A percentile compares a stretch with the other conserved stretches of the same genome.
Conservation (phyloP, 2,329 filamentous ascomycete species). For the Fusarium robinianum region DNA sequence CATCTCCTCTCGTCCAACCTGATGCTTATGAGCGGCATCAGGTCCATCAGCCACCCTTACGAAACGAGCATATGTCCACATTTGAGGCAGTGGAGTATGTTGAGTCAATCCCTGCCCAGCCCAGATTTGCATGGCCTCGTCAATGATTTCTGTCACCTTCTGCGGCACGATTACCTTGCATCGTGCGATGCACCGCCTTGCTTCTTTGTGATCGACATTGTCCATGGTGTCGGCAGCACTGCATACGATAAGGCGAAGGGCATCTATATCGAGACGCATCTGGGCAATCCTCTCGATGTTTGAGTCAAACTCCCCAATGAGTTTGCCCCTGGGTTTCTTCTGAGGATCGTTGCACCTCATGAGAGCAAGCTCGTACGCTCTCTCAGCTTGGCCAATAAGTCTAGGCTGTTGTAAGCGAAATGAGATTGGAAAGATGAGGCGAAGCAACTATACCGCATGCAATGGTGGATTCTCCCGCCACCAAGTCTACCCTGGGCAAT, state of each 20-base stretch:
- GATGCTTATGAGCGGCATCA: conserved; percentile 83
- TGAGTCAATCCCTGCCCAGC: conserved; percentile 85
- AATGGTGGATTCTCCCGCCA: conserved; percentile 15
- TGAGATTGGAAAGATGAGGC: background rate
- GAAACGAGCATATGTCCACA: conserved; percentile 77
- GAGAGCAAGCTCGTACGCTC: conserved; percentile 12
- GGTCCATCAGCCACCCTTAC: conserved; percentile 84
- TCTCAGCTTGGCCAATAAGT: conserved; percentile 59
- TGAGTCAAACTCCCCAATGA: conserved; percentile 48
- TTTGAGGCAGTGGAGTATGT: conserved; percentile 75
- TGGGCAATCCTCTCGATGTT: conserved; percentile 88
- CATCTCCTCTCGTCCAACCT: conserved; percentile 76
- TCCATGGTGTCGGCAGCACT: conserved; percentile 92
- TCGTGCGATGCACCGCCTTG: conserved; percentile 84
- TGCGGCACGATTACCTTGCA: conserved; percentile 85
- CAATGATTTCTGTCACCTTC: conserved; percentile 78
- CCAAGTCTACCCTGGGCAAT: conserved; percentile 17
- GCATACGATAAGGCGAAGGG: conserved; percentile 79
- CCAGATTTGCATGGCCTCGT: conserved; percentile 88
- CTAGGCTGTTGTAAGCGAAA: conserved; percentile 71
- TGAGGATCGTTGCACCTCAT: conserved; percentile 18
- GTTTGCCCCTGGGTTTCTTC: conserved; percentile 18
- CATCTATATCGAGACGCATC: conserved; percentile 86
- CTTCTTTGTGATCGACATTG: conserved; percentile 77
- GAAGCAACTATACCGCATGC: conserved; percentile 6